Conservation (phyloP, 768 basidiomycete species). For the Podaxis sp. region DNA sequence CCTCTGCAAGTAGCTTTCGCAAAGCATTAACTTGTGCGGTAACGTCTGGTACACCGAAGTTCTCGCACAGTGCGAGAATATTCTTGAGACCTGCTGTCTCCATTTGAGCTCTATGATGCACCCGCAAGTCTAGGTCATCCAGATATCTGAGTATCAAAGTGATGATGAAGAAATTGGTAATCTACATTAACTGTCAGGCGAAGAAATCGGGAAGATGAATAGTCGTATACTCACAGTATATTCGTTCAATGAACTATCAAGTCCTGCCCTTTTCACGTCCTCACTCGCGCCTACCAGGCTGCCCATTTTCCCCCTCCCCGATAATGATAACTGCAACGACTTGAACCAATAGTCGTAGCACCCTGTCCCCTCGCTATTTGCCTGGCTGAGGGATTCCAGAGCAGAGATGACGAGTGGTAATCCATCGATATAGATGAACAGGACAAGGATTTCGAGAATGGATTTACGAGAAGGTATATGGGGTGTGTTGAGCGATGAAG, state of each 20-base stretch:
- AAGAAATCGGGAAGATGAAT: not conserved
- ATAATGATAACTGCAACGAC: slow-evolving; percentile 67
- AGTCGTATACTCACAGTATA: slow-evolving; percentile 63
- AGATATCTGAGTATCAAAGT: slow-evolving; percentile 58
- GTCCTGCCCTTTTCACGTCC: slow-evolving; percentile 67
- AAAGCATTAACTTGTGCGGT: slow-evolving; percentile 64
- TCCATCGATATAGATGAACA: slow-evolving; percentile 60
- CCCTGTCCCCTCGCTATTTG: slow-evolving; percentile 56
- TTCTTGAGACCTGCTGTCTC: slow-evolving; percentile 78
- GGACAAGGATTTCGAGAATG: slow-evolving; percentile 75
- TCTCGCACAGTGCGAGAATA: slow-evolving; percentile 65
- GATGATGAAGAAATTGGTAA: slow-evolving; percentile 70
- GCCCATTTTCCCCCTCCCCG: slow-evolving; percentile 91
- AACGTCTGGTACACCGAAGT: slow-evolving; percentile 59
- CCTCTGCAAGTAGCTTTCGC: slow-evolving; percentile 60
- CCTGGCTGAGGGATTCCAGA: slow-evolving; percentile 66
- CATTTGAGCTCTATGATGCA: slow-evolving; percentile 88
- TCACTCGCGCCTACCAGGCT: slow-evolving; percentile 94
- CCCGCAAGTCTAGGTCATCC: slow-evolving; percentile 78
- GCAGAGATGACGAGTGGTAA: slow-evolving; percentile 68
- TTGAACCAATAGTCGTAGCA: slow-evolving; percentile 90
- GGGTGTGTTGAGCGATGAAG: slow-evolving; percentile 78
- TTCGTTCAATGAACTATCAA: slow-evolving; percentile 71
- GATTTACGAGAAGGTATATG: slow-evolving; percentile 74
- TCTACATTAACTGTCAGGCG: slow-evolving; percentile 31